Evolutionary conservation across 2,329 filamentous ascomycete genomes (phyloP).

Genomic region (Paramyrothecium sp.): DNA sequence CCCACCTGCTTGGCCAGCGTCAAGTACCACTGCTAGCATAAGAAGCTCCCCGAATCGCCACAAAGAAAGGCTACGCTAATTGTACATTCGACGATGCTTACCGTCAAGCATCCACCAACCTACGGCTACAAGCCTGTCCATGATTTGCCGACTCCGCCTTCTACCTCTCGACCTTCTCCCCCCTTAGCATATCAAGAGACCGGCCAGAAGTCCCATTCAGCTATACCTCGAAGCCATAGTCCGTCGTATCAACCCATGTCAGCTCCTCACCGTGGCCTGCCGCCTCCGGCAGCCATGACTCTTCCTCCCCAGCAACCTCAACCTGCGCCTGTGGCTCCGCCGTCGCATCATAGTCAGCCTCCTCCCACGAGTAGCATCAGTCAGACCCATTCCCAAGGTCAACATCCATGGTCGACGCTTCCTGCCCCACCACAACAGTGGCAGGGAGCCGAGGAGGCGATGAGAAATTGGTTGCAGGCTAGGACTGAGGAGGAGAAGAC

Average conservation of each 20-base stretch:
- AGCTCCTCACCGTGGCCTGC: slow-evolving; percentile 67
- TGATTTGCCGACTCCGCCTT: slow-evolving; percentile 60
- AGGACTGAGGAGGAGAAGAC: too few species aligned
- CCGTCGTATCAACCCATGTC: slow-evolving; percentile 61
- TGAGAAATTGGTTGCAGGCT: slow-evolving; percentile 71
- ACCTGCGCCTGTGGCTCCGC: slow-evolving; percentile 19
- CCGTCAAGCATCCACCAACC: slow-evolving; percentile 56
- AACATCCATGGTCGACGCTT: slow-evolving; percentile 27
- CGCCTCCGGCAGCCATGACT: slow-evolving; percentile 65
- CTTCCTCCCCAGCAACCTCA: slow-evolving; percentile 48
- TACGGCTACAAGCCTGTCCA: slow-evolving; percentile 61
- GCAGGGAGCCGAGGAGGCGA: slow-evolving; percentile 67
- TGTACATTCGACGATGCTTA: slow-evolving; percentile 54
- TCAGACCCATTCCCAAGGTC: not conserved
- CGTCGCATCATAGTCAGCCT: slow-evolving; percentile 19
- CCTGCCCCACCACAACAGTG: slow-evolving; percentile 65
- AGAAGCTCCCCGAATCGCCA: slow-evolving; percentile 5
- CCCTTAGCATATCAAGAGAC: slow-evolving; percentile 49
- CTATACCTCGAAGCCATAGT: slow-evolving; percentile 42
- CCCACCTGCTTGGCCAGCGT: not conserved
- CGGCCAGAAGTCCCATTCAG: slow-evolving; percentile 37
- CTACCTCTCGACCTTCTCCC: slow-evolving; percentile 53
- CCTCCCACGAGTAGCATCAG: slow-evolving; percentile 18
- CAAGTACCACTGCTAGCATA: not conserved
- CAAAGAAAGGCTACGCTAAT: slow-evolving; percentile 25